Evolutionary conservation across 2,329 filamentous ascomycete species (phyloP).

Genomic region (Ceratocystis albifundus): DNA sequence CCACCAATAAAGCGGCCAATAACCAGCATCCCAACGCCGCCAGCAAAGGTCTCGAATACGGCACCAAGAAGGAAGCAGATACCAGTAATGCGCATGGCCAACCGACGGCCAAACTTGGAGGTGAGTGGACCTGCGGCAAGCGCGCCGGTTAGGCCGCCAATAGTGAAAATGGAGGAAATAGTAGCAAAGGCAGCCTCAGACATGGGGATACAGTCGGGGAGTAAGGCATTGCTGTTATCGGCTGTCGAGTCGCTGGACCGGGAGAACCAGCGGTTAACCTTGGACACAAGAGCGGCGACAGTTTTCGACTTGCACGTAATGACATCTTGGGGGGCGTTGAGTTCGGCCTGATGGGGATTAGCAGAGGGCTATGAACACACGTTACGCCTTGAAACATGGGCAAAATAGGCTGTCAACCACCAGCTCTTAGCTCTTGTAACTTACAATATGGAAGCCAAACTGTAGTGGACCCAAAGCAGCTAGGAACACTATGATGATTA

Average conservation of each 20-base stretch:
- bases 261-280: constrained; percentile 28
- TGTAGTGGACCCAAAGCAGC: constrained; percentile 80
- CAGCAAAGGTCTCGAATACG: constrained; percentile 59
- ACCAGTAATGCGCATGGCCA: constrained; percentile 66
- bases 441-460: constrained; percentile 86
- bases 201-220: constrained; percentile 83
- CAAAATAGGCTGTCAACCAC: no score
- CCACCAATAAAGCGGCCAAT: constrained; percentile 70
- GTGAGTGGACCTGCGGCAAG: constrained; percentile 69
- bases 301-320: constrained; percentile 64
- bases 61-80: constrained; percentile 67
- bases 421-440: constrained; percentile 23
- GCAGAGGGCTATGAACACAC: not conserved
- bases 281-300: constrained; percentile 30
- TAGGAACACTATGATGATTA: constrained; percentile 63
- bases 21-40: constrained; percentile 54
- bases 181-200: constrained; percentile 67
- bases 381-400: no score
- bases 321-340: constrained; percentile 90
- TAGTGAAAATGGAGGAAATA: constrained; percentile 79
- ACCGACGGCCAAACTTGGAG: constrained; percentile 61
- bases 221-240: constrained; percentile 26
- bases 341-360: constrained; percentile 54
- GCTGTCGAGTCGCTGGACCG: constrained; percentile 25
- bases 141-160: constrained; percentile 78